These are phyloP conservation scores for Pseudozyma thailandica DNA, from an alignment of 1,284 basidiomycete species.

Conservation along the genomic window DNA sequence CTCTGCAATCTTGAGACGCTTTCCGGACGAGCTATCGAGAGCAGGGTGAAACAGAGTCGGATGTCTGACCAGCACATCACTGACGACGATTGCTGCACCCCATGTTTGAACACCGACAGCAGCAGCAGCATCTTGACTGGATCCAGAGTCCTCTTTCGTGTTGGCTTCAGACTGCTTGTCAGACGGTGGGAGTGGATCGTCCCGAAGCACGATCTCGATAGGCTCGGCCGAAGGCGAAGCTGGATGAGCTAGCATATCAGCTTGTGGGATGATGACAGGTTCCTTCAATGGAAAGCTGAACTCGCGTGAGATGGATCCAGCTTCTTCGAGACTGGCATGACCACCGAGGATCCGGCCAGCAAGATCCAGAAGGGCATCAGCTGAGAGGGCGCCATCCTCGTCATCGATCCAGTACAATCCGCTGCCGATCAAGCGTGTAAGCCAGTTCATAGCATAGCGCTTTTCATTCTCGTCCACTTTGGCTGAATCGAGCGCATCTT, in stretches of 20 bases:
- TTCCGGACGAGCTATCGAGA: not conserved
- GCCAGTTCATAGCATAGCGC: slow-evolving; percentile 46
- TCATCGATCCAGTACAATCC: slow-evolving; percentile 40
- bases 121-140: slow-evolving; percentile 40
- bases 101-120: slow-evolving; percentile 52
- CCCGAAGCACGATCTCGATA: slow-evolving; percentile 34
- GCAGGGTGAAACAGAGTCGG: slow-evolving; percentile 29
- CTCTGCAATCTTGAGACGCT: slow-evolving; percentile 27
- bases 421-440: slow-evolving; percentile 47
- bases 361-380: slow-evolving; percentile 39
- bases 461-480: slow-evolving; percentile 38
- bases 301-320: slow-evolving; percentile 37
- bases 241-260: slow-evolving; percentile 1
- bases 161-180: slow-evolving; percentile 20
- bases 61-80: slow-evolving; percentile 36
- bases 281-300: slow-evolving; percentile 39
- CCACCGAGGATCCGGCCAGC: slow-evolving; percentile 46
- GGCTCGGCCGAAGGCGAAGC: not conserved
- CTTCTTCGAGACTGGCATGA: slow-evolving; percentile 37
- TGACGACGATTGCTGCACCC: slow-evolving; percentile 42
- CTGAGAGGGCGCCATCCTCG: not conserved
- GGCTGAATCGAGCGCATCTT: slow-evolving; percentile 35
- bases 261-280: slow-evolving; percentile 14
- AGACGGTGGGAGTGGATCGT: slow-evolving; percentile 45
- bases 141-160: not conserved